phyloP scores from a whole-genome alignment of 352 stramenopile species.

The Phytophthora agathidicida region DNA sequence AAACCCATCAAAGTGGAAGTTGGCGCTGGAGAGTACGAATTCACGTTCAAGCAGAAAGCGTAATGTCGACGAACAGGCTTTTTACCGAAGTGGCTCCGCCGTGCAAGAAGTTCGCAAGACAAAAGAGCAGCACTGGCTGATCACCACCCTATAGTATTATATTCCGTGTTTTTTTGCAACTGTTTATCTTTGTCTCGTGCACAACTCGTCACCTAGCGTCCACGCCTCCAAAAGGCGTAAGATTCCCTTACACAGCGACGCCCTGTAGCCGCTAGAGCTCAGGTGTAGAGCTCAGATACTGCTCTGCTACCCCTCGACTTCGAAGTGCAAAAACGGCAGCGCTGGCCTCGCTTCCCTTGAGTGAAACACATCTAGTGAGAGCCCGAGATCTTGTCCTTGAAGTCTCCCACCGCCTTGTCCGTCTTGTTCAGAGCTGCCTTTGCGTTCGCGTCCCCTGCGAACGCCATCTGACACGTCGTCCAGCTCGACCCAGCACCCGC shows the following conservation, averaged over 20 bases:
- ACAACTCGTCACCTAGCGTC: constrained; percentile 15
- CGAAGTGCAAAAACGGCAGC: constrained; percentile 13
- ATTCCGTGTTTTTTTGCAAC: constrained; percentile 33
- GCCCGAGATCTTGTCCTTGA: constrained; percentile 63
- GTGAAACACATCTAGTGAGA: constrained; percentile 31
- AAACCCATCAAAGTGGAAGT: constrained; percentile 60
- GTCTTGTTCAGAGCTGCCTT: constrained; percentile 73
- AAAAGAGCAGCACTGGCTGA: constrained; percentile 12
- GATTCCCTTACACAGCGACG: not conserved
- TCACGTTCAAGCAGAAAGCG: constrained; percentile 56
- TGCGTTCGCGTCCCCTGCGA: constrained; percentile 71
- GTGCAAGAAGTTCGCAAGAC: not conserved
- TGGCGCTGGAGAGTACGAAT: constrained; percentile 55
- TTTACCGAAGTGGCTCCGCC: not conserved
- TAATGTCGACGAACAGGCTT: constrained; percentile 19
- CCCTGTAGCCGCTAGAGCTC: not conserved
- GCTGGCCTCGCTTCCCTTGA: constrained; percentile 3
- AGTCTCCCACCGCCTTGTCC: constrained; percentile 76
- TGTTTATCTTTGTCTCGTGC: constrained; percentile 7
- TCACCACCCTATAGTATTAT: constrained; percentile 59
- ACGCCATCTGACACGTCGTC: constrained; percentile 87
- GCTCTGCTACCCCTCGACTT: constrained; percentile 6
- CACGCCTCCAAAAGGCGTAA: not conserved
- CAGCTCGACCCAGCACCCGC: constrained; percentile 79
- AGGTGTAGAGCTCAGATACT: not conserved